These are phyloP conservation scores for Acanthamoeba healyi DNA, from an alignment of 208 protist genomes.

Conservation along the genomic window DNA sequence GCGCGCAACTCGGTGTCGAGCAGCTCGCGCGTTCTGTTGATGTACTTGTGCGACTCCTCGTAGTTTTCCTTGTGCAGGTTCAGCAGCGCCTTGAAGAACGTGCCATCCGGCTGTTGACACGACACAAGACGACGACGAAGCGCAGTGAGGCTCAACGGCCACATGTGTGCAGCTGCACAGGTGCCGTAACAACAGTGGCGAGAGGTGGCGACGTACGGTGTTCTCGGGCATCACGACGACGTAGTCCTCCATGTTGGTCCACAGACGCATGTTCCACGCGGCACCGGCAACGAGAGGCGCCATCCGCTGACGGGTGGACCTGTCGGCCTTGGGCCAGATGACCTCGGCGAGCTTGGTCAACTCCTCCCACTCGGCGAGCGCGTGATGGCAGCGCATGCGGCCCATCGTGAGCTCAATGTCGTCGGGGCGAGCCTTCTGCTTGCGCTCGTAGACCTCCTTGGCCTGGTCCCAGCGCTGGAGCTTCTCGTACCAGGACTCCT, in stretches of 20 bases:
- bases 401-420: slow-evolving; percentile 95
- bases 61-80: slow-evolving; percentile 86
- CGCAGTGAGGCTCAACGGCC: too few relatives aligned
- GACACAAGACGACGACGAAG: too few relatives aligned
- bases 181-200: too few relatives aligned
- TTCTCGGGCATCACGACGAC: slow-evolving; percentile 93
- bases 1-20: slow-evolving; percentile 97
- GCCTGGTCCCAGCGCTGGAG: slow-evolving; percentile 97
- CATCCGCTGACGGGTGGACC: slow-evolving; percentile 85
- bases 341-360: slow-evolving; percentile 93
- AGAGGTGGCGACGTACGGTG: slow-evolving; percentile 87
- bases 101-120: slow-evolving; percentile 88
- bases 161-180: too few relatives aligned
- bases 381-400: slow-evolving; percentile 94
- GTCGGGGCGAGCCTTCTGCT: slow-evolving; percentile 91
- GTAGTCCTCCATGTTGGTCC: slow-evolving; percentile 82
- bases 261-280: slow-evolving; percentile 95
- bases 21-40: slow-evolving; percentile 93
- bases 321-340: slow-evolving; percentile 93
- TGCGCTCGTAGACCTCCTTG: slow-evolving; percentile 63
- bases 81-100: slow-evolving; percentile 93
- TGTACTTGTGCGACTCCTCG: slow-evolving; percentile 89
- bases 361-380: slow-evolving; percentile 95
- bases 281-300: slow-evolving; percentile 96
- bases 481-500: slow-evolving; percentile 95